These are phyloP conservation scores for Boletellus emodensis DNA, from an alignment of 768 basidiomycete species.

Conservation along the genomic window DNA sequence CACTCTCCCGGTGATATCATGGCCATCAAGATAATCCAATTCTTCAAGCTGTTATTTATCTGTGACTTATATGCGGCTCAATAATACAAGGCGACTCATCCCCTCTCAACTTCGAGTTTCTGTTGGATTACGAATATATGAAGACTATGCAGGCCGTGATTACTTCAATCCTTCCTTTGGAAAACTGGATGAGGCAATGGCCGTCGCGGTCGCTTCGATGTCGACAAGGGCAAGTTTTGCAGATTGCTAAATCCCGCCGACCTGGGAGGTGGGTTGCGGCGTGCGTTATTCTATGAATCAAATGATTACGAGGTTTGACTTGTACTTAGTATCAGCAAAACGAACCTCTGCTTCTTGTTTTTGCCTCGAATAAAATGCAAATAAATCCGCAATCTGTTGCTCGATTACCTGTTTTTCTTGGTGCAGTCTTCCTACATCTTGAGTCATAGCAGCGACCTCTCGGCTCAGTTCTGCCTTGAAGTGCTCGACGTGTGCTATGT, in stretches of 20 bases:
- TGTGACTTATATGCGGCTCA: background rate
- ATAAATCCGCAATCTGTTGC: conserved; percentile 68
- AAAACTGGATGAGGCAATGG: conserved; percentile 31
- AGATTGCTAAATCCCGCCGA: conserved; percentile 22
- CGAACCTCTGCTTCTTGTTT: conserved; percentile 39
- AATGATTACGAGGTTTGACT: background rate
- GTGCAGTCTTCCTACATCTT: conserved; percentile 67
- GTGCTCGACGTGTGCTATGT: conserved; percentile 76
- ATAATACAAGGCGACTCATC: conserved; percentile 12
- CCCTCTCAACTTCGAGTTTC: background rate
- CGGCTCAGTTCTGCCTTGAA: conserved; percentile 77
- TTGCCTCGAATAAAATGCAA: conserved; percentile 68
- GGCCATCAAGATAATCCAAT: background rate
- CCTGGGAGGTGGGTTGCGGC: conserved; percentile 20
- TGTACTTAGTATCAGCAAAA: background rate
- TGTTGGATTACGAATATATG: background rate
- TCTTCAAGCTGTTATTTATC: conserved; percentile 1
- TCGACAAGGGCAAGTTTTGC: conserved; percentile 25
- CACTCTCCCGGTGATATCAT: conserved; percentile 7
- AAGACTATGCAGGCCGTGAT: background rate
- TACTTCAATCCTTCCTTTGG: conserved; percentile 16
- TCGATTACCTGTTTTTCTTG: conserved; percentile 62
- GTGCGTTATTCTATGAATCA: conserved; percentile 19
- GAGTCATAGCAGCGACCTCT: conserved; percentile 70
- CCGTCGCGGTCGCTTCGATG: conserved; percentile 21